Evolutionary conservation across 257 asterid genomes (phyloP).

Genomic region (Plantago major): DNA sequence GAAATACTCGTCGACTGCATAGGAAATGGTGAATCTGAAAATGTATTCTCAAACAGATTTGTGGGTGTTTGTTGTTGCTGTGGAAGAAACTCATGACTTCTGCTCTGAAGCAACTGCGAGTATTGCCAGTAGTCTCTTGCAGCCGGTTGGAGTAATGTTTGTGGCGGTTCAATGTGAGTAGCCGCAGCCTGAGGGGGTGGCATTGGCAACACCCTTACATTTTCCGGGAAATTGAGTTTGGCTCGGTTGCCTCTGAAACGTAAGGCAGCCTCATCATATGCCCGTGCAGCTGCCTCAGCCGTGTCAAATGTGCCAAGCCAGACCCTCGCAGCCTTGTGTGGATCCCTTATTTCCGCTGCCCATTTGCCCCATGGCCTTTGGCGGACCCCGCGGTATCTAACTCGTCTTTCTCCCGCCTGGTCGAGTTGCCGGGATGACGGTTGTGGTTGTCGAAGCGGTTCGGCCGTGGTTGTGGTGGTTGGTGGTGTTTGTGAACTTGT

Average conservation of each 20-base stretch:
- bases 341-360: constrained; percentile 96
- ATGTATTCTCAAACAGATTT: constrained; percentile 40
- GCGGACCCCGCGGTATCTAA: constrained; percentile 81
- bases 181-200: constrained; percentile 17
- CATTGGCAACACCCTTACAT: constrained; percentile 38
- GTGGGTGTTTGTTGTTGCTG: constrained; percentile 2
- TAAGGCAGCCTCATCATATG: constrained; percentile 88
- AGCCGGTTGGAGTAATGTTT: constrained; percentile 21
- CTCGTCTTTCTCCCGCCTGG: constrained; percentile 51
- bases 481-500: constrained; percentile 10
- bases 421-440: constrained; percentile 21
- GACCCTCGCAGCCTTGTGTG: constrained; percentile 80
- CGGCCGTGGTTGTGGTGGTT: constrained; percentile 1
- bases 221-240: constrained; percentile 83
- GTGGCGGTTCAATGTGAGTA: constrained; percentile 8
- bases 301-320: constrained; percentile 96
- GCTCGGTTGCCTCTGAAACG: constrained; percentile 84
- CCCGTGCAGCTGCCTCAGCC: constrained; percentile 90
- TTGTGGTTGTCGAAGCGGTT: constrained; percentile 5
- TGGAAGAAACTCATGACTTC: constrained; percentile 16
- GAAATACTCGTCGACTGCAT: constrained; percentile 33
- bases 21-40: constrained; percentile 37
- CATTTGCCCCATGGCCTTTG: constrained; percentile 95
- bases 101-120: constrained; percentile 55
- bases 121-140: constrained; percentile 68